phyloP scores from a whole-genome alignment of 352 stramenopile genomes.

The Pythium plurisporium region DNA sequence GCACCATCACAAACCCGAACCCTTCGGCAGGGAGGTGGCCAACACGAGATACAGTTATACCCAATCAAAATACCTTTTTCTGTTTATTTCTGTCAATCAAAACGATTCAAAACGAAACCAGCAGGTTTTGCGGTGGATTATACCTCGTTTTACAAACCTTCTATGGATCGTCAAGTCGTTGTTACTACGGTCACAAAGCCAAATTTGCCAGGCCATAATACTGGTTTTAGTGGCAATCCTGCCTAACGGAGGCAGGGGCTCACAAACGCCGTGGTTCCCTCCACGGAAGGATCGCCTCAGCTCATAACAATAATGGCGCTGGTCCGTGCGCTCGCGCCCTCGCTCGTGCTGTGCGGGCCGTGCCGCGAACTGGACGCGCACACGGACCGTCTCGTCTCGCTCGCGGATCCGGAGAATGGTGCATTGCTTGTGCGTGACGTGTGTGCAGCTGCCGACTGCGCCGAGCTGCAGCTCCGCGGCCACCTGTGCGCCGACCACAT shows the following conservation, averaged over 20 bases:
- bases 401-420: constrained; percentile 22
- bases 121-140: neutral
- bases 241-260: neutral
- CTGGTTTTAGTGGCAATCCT: constrained; percentile 10
- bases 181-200: neutral
- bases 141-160: constrained; percentile 11
- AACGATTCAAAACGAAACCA: neutral
- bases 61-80: neutral
- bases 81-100: constrained; percentile 9
- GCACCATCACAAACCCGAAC: neutral
- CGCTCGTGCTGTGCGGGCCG: constrained; percentile 54
- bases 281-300: no score
- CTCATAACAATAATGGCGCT: constrained; percentile 42
- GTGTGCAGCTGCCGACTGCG: constrained; percentile 43
- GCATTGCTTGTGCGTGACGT: constrained; percentile 55
- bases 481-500: constrained; percentile 47
- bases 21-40: neutral
- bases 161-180: constrained; percentile 6
- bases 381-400: constrained; percentile 24
- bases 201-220: constrained; percentile 8
- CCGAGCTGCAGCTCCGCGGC: constrained; percentile 45
- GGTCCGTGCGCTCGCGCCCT: constrained; percentile 38
- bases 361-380: constrained; percentile 37
- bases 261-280: no score
- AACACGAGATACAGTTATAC: neutral